Evolutionary conservation across 768 basidiomycete genomes (phyloP).

Genomic region (Tricholoma bakamatsutake): DNA sequence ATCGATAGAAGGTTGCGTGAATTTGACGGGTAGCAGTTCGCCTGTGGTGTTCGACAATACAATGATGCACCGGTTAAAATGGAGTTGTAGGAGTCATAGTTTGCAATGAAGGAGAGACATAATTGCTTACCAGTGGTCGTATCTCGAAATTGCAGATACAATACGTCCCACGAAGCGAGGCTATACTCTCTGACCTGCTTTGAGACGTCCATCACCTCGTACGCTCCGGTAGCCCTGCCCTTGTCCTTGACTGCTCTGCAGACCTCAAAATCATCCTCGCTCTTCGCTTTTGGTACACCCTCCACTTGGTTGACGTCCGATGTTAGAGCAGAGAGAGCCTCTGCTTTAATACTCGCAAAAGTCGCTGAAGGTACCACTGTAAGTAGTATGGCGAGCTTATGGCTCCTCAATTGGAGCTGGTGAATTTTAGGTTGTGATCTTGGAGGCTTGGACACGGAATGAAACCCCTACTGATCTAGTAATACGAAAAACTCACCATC

Average conservation of each 20-base stretch:
- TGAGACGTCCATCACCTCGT: slow-evolving; percentile 44
- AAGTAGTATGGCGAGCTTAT: slow-evolving; percentile 62
- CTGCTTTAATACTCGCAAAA: slow-evolving; percentile 54
- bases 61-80: slow-evolving; percentile 6
- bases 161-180: slow-evolving; percentile 57
- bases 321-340: slow-evolving; percentile 55
- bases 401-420: slow-evolving; percentile 67
- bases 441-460: slow-evolving; percentile 33
- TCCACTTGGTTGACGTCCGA: slow-evolving; percentile 37
- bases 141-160: slow-evolving; percentile 67
- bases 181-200: slow-evolving; percentile 42
- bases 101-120: slow-evolving; percentile 8
- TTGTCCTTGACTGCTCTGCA: slow-evolving; percentile 49
- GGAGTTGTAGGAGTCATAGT: slow-evolving; percentile 14
- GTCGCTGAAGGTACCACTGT: slow-evolving; percentile 49
- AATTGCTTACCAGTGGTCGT: slow-evolving; percentile 46
- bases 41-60: slow-evolving; percentile 32
- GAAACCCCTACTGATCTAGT: background rate
- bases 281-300: slow-evolving; percentile 23
- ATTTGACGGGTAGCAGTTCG: slow-evolving; percentile 51
- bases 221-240: slow-evolving; percentile 44
- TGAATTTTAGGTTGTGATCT: slow-evolving; percentile 55
- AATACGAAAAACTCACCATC: slow-evolving; percentile 16
- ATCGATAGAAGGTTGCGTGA: slow-evolving; percentile 48
- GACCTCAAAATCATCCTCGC: slow-evolving; percentile 49